These are phyloP conservation scores for Claviceps sp. DNA, from an alignment of 2,329 filamentous ascomycete genomes.

Conservation along the genomic window DNA sequence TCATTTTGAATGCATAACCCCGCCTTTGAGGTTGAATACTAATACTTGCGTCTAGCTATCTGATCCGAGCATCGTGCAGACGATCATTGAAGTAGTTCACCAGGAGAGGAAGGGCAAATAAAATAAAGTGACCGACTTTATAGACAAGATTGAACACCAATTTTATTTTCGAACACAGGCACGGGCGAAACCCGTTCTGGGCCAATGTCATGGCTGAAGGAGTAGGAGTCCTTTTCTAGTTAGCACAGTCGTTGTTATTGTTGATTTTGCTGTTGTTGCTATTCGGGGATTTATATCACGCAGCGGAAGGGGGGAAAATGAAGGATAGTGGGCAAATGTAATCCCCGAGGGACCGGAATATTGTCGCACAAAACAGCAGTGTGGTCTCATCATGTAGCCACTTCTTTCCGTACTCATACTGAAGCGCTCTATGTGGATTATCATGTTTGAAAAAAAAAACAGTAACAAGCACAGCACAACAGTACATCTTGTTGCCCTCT, in stretches of 20 bases:
- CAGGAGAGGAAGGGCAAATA: constrained; percentile 33
- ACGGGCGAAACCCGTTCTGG: too few relatives aligned
- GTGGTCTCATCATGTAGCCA: too few relatives aligned
- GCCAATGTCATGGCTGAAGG: background rate
- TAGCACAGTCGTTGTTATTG: background rate
- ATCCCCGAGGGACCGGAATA: too few relatives aligned
- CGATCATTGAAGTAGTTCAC: constrained; percentile 76
- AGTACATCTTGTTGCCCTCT: too few relatives aligned
- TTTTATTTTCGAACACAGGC: too few relatives aligned
- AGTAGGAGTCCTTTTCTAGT: background rate
- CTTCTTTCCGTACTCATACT: too few relatives aligned
- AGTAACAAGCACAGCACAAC: too few relatives aligned
- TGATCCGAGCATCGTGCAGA: constrained; percentile 77
- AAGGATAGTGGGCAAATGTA: background rate
- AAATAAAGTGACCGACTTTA: constrained; percentile 8
- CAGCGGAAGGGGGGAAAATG: background rate
- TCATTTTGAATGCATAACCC: too few relatives aligned
- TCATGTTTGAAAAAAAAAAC: too few relatives aligned
- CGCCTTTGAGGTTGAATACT: background rate
- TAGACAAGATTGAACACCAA: too few relatives aligned
- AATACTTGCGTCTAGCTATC: constrained; percentile 48
- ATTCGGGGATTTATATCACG: background rate
- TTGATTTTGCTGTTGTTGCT: background rate
- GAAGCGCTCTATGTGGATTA: too few relatives aligned
- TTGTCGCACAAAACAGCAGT: too few relatives aligned